Evolutionary conservation across 192 early-diverging fungal genomes (phyloP), one percentile per base, ranked within the genome.

Genomic region (Ambispora gerdemannii): DNA sequence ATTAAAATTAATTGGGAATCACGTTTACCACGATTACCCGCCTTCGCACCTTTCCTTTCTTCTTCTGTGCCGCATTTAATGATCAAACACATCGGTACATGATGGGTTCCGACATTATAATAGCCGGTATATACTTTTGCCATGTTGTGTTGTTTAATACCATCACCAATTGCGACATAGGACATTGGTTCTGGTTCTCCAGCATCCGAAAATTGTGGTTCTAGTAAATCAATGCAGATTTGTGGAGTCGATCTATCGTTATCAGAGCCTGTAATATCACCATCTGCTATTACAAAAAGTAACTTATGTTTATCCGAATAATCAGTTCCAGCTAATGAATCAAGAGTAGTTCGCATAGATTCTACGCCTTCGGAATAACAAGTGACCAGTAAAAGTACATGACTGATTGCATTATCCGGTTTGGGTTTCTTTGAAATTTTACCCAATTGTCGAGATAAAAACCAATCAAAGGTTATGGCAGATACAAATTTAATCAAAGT

Each of bases 1-100:
- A 98, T 98, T 74, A 98, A 78, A 63, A 98, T 90, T 74, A 98
- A 77, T 81, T 98, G 96, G 52, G 94, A 95, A 81, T 98, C 96
- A 71, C 95, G 93, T 81, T 98, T 98, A 63, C 95, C 95, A 72
- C 95, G 86, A 79, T 98, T 98, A 58, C 91, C 91, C 31, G 91
- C 85, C 76, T 92, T 92, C 32, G 74, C 70, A 2, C 82, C 80
- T 71, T 82, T 76, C 43, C 86, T 78, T 77, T 93, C 91, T 35
- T 78, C 76, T 32, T 83, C 83, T 11, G 85, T 86, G 32, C 91
- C 91, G 62, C 86, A 89, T 71, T 93, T 93, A 63, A 90, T 85
- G 63, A 91, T 83, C 3, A 91, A 77, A 32, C 90, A 72, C 32
- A 83, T 83, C 15, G 91, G 87, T 1, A 89, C 83, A 58, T 85